phyloP scores from a whole-genome alignment of 352 stramenopile genomes.

The Globisporangium canariense region DNA sequence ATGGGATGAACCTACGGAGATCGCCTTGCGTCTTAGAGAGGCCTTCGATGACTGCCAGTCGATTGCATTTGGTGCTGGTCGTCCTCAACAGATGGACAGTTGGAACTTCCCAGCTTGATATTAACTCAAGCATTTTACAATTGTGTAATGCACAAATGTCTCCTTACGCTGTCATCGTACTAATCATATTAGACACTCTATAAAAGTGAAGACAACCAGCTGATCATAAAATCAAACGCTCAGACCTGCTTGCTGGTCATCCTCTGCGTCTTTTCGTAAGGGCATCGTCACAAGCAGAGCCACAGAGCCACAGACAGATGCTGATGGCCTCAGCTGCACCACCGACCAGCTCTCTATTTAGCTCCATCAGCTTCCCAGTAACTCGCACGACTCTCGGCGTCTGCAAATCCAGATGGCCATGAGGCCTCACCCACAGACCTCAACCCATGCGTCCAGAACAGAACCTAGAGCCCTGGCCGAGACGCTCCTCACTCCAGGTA shows the following conservation, averaged over 20 bases:
- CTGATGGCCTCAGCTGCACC: not conserved
- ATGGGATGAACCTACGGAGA: not conserved
- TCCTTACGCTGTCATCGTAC: not conserved
- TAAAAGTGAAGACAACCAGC: not conserved
- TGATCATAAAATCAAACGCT: not conserved
- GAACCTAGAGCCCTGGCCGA: not conserved
- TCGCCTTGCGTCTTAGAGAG: not conserved
- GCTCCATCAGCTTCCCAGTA: too few species aligned
- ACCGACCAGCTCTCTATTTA: not conserved
- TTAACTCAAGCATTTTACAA: not conserved
- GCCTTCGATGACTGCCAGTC: not conserved
- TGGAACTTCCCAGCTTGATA: not conserved
- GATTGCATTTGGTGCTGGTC: not conserved
- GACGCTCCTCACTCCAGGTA: not conserved
- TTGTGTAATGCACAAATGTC: not conserved
- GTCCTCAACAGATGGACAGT: conserved; percentile 4
- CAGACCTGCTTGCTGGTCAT: not conserved
- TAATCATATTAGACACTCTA: not conserved
- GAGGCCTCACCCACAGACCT: not conserved
- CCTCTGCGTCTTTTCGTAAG: conserved; percentile 1
- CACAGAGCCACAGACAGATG: not conserved
- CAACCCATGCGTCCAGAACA: not conserved
- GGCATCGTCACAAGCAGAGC: not conserved
- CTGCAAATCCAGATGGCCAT: not conserved
- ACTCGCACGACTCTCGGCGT: not conserved